A percentile compares a stretch with the other conserved stretches of the same genome.
Conservation (phyloP, 2,329 filamentous ascomycete genomes). For the Cephalotrichum gorgonifer region DNA sequence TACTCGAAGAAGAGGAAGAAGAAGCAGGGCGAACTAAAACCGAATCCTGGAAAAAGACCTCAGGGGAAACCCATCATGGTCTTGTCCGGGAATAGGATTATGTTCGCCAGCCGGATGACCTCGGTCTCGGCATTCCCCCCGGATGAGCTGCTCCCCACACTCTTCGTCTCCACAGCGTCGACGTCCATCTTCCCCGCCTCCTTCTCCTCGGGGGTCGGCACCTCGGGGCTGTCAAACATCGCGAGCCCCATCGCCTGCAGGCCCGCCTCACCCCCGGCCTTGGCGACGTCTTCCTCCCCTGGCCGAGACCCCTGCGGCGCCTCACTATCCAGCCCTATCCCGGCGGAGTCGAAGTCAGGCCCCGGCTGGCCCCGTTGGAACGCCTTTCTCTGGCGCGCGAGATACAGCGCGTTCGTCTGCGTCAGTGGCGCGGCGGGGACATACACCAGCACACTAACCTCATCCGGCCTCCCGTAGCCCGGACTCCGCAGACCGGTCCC, state of each 20-base stretch:
- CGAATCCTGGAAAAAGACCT: not conserved
- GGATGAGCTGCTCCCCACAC: constrained; percentile 10
- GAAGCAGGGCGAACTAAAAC: not conserved
- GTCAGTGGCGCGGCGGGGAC: constrained; percentile 44
- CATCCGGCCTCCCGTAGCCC: constrained; percentile 18
- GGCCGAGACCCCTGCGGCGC: constrained; percentile 37
- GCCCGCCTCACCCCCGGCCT: constrained; percentile 37
- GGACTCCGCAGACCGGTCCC: constrained; percentile 18
- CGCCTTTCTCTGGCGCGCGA: constrained; percentile 46
- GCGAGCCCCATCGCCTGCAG: constrained; percentile 48
- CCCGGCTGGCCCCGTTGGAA: constrained; percentile 43
- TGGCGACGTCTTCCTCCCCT: constrained; percentile 39
- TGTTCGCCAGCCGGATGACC: constrained; percentile 42
- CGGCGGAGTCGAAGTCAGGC: constrained; percentile 45
- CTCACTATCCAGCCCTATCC: constrained; percentile 38
- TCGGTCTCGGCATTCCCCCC: constrained; percentile 34
- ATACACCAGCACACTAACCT: constrained; percentile 42
- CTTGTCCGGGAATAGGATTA: constrained; percentile 44
- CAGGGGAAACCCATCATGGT: constrained; percentile 16
- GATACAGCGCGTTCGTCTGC: constrained; percentile 46
- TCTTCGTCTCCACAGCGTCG: constrained; percentile 11
- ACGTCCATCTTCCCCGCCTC: constrained; percentile 8
- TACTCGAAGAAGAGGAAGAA: not conserved
- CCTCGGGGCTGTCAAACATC: constrained; percentile 32
- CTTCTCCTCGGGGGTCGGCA: constrained; percentile 10